Conservation (phyloP, 1,284 basidiomycete genomes). For the Ganoderma sinense region DNA sequence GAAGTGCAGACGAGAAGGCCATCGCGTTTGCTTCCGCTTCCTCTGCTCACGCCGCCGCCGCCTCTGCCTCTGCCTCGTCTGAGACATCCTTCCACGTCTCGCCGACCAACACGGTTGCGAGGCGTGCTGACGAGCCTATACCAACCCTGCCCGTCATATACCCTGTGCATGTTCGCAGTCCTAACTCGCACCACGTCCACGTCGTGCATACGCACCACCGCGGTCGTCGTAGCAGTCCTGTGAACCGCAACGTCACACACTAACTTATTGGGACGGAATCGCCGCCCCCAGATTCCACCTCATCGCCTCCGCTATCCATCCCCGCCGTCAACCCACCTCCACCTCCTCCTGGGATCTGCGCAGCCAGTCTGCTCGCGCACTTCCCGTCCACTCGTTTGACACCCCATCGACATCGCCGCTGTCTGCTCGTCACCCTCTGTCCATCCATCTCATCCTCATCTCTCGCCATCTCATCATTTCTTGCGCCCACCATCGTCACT, state of each 20-base stretch:
- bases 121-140: slow-evolving; percentile 34
- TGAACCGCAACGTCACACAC: slow-evolving; percentile 32
- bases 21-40: slow-evolving; percentile 27
- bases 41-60: slow-evolving; percentile 27
- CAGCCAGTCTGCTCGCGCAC: slow-evolving; percentile 25
- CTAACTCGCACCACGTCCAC: slow-evolving; percentile 25
- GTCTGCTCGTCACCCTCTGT: slow-evolving; percentile 10
- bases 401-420: slow-evolving; percentile 6
- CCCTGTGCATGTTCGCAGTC: slow-evolving; percentile 22
- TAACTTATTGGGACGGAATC: slow-evolving; percentile 23
- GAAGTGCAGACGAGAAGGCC: slow-evolving; percentile 60
- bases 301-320: neutral
- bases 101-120: slow-evolving; percentile 59
- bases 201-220: slow-evolving; percentile 23
- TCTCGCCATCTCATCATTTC: slow-evolving; percentile 9
- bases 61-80: slow-evolving; percentile 16
- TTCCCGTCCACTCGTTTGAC: slow-evolving; percentile 50
- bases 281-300: neutral
- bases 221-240: slow-evolving; percentile 28
- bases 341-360: slow-evolving; percentile 34
- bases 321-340: slow-evolving; percentile 1
- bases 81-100: slow-evolving; percentile 42
- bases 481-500: neutral
- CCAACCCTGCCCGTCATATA: slow-evolving; percentile 31
- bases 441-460: slow-evolving; percentile 3